phyloP scores from a whole-genome alignment of 176 grass and related monocot genomes.

The Cocos nucifera region DNA sequence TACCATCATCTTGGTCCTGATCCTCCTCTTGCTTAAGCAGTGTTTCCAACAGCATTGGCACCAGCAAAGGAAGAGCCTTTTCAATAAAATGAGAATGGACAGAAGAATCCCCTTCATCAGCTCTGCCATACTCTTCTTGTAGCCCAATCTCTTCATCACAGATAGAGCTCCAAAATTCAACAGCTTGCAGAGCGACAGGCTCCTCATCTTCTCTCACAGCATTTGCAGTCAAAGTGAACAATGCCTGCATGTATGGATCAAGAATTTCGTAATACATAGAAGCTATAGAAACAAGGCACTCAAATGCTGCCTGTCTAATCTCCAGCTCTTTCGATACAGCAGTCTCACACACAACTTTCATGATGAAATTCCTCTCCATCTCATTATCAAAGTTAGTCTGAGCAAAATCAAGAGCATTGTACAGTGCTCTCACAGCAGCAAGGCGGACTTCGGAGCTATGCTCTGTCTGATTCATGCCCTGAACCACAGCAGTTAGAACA shows the following conservation, averaged over 20 bases:
- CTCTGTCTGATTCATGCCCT: slow-evolving; percentile 70
- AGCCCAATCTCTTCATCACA: slow-evolving; percentile 87
- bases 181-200: slow-evolving; percentile 55
- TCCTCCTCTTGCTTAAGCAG: slow-evolving; percentile 88
- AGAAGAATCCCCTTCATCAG: slow-evolving; percentile 53
- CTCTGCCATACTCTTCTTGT: slow-evolving; percentile 51
- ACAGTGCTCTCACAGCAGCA: slow-evolving; percentile 64
- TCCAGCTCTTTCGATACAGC: slow-evolving; percentile 64
- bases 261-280: slow-evolving; percentile 77
- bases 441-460: slow-evolving; percentile 59
- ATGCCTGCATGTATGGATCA: slow-evolving; percentile 59
- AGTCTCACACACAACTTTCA: slow-evolving; percentile 86
- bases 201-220: slow-evolving; percentile 75
- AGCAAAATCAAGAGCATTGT: slow-evolving; percentile 79
- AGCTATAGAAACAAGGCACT: slow-evolving; percentile 85
- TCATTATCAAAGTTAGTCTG: slow-evolving; percentile 91
- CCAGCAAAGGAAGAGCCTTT: slow-evolving; percentile 81
- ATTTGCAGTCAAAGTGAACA: slow-evolving; percentile 68
- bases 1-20: slow-evolving; percentile 80
- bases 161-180: slow-evolving; percentile 94
- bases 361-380: slow-evolving; percentile 84
- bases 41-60: slow-evolving; percentile 81
- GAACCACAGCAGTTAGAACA: slow-evolving; percentile 69
- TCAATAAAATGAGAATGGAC: slow-evolving; percentile 64
- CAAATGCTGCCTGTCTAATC: slow-evolving; percentile 72